phyloP scores from a whole-genome alignment of 345 rosid species.

The Aurinia saxatilis region DNA sequence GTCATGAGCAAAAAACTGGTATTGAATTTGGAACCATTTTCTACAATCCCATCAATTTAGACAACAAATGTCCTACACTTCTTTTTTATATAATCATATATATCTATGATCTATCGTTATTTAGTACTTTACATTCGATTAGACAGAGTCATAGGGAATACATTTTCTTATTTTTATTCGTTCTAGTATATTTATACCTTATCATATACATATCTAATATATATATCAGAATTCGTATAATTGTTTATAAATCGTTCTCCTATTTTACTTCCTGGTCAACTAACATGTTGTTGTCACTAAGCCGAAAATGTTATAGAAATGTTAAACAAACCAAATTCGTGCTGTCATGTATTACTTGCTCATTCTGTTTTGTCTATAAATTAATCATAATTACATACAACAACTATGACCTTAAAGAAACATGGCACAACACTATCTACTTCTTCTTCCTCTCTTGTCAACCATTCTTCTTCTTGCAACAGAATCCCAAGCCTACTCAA shows the following conservation, averaged over 20 bases:
- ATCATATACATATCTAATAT: not conserved
- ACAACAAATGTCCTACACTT: not conserved
- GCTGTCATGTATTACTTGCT: not conserved
- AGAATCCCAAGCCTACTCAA: conserved; percentile 22
- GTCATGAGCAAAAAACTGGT: not conserved
- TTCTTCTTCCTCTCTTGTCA: not conserved
- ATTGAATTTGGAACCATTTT: not conserved
- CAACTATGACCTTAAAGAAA: not conserved
- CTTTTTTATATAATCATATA: too few species aligned
- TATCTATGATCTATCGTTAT: too few species aligned
- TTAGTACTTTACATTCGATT: too few species aligned
- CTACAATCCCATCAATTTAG: not conserved
- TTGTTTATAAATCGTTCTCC: not conserved
- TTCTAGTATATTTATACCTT: not conserved
- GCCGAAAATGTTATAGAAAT: not conserved
- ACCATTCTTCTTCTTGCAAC: conserved; percentile 10
- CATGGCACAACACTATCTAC: conserved; percentile 1
- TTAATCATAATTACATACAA: not conserved
- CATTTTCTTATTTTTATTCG: not conserved
- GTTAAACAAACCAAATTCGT: not conserved
- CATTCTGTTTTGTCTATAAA: not conserved
- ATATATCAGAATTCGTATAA: not conserved
- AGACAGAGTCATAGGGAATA: too few species aligned
- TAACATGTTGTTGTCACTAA: conserved; percentile 1
- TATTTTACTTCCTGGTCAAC: not conserved